A percentile compares a stretch with the other conserved stretches of the same genome.
Evolutionary conservation across 2,329 filamentous ascomycete species (phyloP).

Genomic region (Scorias spongiosa): DNA sequence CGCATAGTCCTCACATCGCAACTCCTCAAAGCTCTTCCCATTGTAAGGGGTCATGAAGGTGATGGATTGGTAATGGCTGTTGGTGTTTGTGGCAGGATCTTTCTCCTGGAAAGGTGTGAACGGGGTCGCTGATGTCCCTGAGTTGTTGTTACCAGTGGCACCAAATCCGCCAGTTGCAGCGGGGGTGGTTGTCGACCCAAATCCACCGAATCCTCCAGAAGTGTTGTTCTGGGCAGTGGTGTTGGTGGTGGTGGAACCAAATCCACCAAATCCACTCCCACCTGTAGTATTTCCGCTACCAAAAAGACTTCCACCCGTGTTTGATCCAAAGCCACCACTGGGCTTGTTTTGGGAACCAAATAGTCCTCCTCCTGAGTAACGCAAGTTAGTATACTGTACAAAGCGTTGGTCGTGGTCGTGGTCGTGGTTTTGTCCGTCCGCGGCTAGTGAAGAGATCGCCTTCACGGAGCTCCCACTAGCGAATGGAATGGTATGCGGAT

Average conservation of each 20-base stretch:
- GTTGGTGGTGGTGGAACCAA: constrained; percentile 8
- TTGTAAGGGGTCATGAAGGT: constrained; percentile 66
- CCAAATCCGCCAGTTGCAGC: constrained; percentile 9
- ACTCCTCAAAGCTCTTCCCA: constrained; percentile 71
- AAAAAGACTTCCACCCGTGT: constrained; percentile 24
- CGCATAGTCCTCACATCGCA: constrained; percentile 64
- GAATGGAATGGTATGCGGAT: neutral
- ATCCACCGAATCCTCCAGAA: constrained; percentile 16
- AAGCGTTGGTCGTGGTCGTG: neutral
- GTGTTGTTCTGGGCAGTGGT: constrained; percentile 23
- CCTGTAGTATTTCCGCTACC: constrained; percentile 27
- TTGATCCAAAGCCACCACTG: constrained; percentile 20
- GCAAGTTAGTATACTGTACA: neutral
- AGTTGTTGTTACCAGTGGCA: constrained; percentile 29
- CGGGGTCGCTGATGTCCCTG: constrained; percentile 50
- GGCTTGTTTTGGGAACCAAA: constrained; percentile 12
- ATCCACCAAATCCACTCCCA: constrained; percentile 15
- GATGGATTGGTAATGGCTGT: constrained; percentile 61
- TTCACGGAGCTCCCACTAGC: neutral
- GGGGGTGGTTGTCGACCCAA: constrained; percentile 20
- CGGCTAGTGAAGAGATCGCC: neutral
- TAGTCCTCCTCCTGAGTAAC: constrained; percentile 5
- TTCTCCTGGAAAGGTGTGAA: constrained; percentile 62
- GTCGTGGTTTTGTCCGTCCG: neutral
- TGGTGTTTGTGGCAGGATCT: constrained; percentile 45